Evolutionary conservation across 768 basidiomycete species (phyloP).

Genomic region (Suillus decipiens): DNA sequence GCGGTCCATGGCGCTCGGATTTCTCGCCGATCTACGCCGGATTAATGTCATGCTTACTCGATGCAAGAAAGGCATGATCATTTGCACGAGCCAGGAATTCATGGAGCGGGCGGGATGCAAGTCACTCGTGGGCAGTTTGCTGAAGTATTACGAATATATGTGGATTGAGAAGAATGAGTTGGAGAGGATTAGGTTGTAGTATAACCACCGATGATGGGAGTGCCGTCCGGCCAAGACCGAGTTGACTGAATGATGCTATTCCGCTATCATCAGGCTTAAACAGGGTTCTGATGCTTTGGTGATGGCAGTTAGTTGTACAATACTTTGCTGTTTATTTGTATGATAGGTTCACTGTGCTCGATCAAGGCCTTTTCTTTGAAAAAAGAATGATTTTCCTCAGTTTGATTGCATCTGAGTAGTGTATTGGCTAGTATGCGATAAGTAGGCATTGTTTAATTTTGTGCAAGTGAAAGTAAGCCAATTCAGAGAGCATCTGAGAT

Average conservation of each 20-base stretch:
- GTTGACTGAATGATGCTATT: too few species aligned
- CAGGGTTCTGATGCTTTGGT: background rate
- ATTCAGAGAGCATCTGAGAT: slow-evolving; percentile 54
- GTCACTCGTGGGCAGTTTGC: slow-evolving; percentile 45
- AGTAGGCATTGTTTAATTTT: background rate
- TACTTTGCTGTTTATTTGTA: background rate
- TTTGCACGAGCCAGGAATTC: slow-evolving; percentile 64
- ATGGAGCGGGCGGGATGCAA: slow-evolving; percentile 52
- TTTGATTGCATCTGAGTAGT: background rate
- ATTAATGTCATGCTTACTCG: slow-evolving; percentile 90
- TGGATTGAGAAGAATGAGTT: slow-evolving; percentile 41
- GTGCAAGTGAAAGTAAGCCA: background rate
- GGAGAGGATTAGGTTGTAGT: slow-evolving; percentile 7
- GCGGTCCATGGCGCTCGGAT: slow-evolving; percentile 63
- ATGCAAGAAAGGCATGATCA: slow-evolving; percentile 77
- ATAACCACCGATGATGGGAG: too few species aligned
- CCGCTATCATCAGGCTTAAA: background rate
- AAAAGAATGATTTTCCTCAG: background rate
- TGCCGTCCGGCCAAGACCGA: too few species aligned
- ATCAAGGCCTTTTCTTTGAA: background rate
- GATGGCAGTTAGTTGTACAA: background rate
- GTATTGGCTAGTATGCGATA: background rate
- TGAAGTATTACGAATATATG: slow-evolving; percentile 31
- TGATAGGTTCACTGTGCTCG: background rate
- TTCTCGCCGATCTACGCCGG: slow-evolving; percentile 61